Percentiles rank a stretch among this genome's conserved stretches.
These are phyloP conservation scores for Trypanosoma cruzi DNA, from an alignment of 208 protist species.

Conservation along the genomic window DNA sequence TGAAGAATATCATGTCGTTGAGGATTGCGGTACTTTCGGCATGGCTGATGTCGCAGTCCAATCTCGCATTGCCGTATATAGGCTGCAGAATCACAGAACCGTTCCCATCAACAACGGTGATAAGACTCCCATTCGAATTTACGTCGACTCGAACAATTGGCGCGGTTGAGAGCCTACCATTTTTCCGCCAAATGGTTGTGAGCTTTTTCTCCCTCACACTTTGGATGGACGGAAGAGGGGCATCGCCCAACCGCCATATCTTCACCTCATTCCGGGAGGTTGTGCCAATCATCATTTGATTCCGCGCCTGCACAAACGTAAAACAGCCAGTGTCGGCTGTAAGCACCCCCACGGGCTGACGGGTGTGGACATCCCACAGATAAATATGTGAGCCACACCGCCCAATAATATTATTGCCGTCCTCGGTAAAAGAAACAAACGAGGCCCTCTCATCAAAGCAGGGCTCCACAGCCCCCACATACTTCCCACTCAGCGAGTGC, in stretches of 20 bases:
- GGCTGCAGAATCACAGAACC: constrained; percentile 43
- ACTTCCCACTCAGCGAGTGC: constrained; percentile 53
- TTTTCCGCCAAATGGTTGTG: constrained; percentile 60
- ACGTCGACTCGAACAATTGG: constrained; percentile 40
- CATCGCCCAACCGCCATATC: constrained; percentile 43
- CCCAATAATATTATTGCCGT: constrained; percentile 58
- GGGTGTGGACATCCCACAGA: constrained; percentile 62
- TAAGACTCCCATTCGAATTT: constrained; percentile 33
- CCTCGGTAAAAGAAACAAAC: constrained; percentile 58
- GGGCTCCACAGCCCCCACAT: constrained; percentile 32
- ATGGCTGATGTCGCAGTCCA: constrained; percentile 30
- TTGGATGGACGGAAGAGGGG: constrained; percentile 57
- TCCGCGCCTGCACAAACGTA: constrained; percentile 51
- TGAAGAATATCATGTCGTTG: constrained; percentile 40
- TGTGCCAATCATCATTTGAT: constrained; percentile 46
- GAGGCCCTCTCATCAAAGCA: constrained; percentile 36
- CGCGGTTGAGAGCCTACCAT: constrained; percentile 56
- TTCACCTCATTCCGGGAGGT: constrained; percentile 56
- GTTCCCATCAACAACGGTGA: constrained; percentile 32
- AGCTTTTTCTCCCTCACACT: constrained; percentile 44
- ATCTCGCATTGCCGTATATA: constrained; percentile 28
- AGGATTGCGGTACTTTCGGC: constrained; percentile 35
- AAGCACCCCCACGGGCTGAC: constrained; percentile 49
- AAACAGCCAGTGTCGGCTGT: constrained; percentile 50
- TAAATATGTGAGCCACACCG: constrained; percentile 43